Conservation (phyloP, 306 rosid genomes). For the Dalbergia cochinchinensis region DNA sequence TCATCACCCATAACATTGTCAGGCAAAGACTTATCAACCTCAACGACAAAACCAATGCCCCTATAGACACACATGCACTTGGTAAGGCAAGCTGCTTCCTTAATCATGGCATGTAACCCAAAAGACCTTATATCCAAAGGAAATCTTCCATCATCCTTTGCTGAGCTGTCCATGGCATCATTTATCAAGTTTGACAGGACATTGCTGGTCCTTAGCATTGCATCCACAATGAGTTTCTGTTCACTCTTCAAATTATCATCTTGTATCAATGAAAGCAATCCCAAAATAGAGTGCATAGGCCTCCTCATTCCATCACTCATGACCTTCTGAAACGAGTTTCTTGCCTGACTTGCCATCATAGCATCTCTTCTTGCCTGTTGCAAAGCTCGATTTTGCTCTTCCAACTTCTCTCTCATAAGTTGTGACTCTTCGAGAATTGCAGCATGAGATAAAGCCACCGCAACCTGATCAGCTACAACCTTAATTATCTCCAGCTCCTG, state of each 20-base stretch:
- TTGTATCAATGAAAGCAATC: conserved; percentile 89
- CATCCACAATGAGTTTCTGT: conserved; percentile 81
- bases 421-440: conserved; percentile 99
- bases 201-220: conserved; percentile 90
- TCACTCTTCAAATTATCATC: conserved; percentile 73
- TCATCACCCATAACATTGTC: conserved; percentile 95
- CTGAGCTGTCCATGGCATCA: conserved; percentile 89
- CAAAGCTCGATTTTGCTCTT: conserved; percentile 93
- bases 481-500: conserved; percentile 93
- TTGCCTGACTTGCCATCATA: conserved; percentile 99
- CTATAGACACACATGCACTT: conserved; percentile 84
- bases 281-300: conserved; percentile 97
- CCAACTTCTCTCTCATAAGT: conserved; percentile 96
- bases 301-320: conserved; percentile 99
- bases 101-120: conserved; percentile 79
- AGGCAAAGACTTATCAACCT: conserved; percentile 85
- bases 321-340: conserved; percentile 89
- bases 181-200: conserved; percentile 87
- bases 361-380: conserved; percentile 89
- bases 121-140: conserved; percentile 82
- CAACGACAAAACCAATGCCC: conserved; percentile 76
- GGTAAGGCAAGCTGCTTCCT: conserved; percentile 95
- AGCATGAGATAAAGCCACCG: conserved; percentile 99
- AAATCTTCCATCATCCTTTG: conserved; percentile 83
- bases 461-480: conserved; percentile 99